These are phyloP conservation scores for Apium graveolens DNA, from an alignment of 129 eudicot species.

Conservation along the genomic window DNA sequence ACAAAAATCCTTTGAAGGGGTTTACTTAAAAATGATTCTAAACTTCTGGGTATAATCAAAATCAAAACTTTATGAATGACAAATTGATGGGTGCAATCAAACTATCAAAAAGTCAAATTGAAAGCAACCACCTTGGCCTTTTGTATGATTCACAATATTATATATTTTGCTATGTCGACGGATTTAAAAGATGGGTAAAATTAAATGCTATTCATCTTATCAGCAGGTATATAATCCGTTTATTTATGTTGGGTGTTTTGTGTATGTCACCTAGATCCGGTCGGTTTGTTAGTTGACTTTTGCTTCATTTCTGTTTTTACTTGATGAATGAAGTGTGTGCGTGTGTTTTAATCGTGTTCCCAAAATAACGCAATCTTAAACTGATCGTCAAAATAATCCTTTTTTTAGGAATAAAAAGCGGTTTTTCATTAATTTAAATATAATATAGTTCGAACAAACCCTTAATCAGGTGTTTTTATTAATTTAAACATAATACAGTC, in stretches of 20 bases:
- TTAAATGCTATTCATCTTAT: background rate
- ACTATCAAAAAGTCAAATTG: background rate
- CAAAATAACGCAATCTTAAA: background rate
- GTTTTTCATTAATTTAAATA: no score
- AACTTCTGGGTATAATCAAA: background rate
- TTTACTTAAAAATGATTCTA: background rate
- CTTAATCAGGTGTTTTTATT: no score
- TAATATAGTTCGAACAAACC: no score
- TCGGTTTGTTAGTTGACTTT: background rate
- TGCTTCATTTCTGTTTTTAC: background rate
- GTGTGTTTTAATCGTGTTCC: background rate
- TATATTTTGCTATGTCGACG: background rate
- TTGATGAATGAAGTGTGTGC: background rate
- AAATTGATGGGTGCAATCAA: background rate
- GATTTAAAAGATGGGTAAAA: background rate
- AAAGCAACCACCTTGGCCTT: background rate
- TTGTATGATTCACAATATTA: background rate
- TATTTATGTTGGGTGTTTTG: background rate
- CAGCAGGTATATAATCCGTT: background rate
- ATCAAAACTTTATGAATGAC: conserved; percentile 5
- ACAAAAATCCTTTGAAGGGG: background rate
- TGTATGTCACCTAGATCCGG: background rate
- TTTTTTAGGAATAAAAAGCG: no score
- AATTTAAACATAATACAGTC: no score
- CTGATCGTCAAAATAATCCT: background rate